Percentiles rank a stretch among this genome's conserved stretches.
These are phyloP conservation scores for Russula earlei DNA, from an alignment of 768 basidiomycete genomes.

Conservation along the genomic window DNA sequence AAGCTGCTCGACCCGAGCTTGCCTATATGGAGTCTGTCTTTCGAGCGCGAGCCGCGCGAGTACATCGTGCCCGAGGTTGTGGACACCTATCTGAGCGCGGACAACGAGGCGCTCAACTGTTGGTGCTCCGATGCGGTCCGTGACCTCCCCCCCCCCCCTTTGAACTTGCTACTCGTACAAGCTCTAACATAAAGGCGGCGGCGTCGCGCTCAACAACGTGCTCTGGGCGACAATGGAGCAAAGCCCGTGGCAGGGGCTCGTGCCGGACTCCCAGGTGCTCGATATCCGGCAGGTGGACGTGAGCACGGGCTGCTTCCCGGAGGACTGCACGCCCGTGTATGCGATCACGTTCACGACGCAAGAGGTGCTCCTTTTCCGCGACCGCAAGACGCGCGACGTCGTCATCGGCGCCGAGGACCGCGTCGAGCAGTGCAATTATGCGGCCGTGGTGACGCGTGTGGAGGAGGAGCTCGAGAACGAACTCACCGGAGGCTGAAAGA, in stretches of 20 bases:
- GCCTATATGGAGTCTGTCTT: slow-evolving; percentile 64
- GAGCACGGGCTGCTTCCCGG: slow-evolving; percentile 78
- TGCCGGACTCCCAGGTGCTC: slow-evolving; percentile 88
- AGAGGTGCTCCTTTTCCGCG: slow-evolving; percentile 86
- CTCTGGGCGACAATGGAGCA: slow-evolving; percentile 97
- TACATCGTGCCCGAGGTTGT: slow-evolving; percentile 98
- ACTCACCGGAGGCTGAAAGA: slow-evolving; percentile 96
- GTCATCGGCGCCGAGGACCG: slow-evolving; percentile 79
- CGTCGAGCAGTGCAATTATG: slow-evolving; percentile 91
- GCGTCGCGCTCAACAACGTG: too few relatives aligned
- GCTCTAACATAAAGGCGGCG: too few relatives aligned
- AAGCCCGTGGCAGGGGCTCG: slow-evolving; percentile 80
- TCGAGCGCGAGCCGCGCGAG: slow-evolving; percentile 85
- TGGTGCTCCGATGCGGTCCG: slow-evolving; percentile 97
- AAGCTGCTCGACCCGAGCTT: slow-evolving; percentile 83
- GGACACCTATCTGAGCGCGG: slow-evolving; percentile 89
- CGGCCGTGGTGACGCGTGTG: slow-evolving; percentile 81
- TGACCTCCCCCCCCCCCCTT: slow-evolving; percentile 8
- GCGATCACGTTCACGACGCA: slow-evolving; percentile 89
- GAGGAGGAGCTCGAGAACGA: slow-evolving; percentile 86
- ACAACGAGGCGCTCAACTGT: slow-evolving; percentile 69
- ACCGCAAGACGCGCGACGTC: slow-evolving; percentile 81
- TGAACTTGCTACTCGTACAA: too few relatives aligned
- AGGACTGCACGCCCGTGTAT: slow-evolving; percentile 84
- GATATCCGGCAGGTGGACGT: slow-evolving; percentile 98